phyloP scores from a whole-genome alignment of 169 alveolate species.

The Hepatocystis sp. region DNA sequence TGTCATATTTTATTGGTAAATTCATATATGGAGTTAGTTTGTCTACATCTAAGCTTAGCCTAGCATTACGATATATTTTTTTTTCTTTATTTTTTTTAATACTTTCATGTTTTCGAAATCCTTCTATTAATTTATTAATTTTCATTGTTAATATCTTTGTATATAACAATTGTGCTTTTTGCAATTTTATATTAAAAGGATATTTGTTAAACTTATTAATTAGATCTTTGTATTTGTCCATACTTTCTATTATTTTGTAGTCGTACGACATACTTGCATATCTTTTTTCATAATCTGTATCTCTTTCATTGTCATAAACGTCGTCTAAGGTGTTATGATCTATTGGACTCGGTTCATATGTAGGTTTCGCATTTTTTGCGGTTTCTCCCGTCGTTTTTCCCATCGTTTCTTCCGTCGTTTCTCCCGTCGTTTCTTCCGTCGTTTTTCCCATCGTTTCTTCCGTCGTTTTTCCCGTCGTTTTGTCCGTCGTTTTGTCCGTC shows the following conservation, averaged over 20 bases:
- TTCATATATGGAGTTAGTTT: conserved; percentile 83
- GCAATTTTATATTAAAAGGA: conserved; percentile 29
- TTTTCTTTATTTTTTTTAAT: conserved; percentile 38
- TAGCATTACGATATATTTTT: conserved; percentile 30
- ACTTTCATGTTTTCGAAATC: conserved; percentile 78
- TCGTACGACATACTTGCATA: conserved; percentile 49
- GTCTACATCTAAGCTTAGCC: conserved; percentile 75
- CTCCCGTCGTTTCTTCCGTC: neutral
- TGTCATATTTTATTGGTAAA: conserved; percentile 83
- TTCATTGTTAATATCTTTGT: conserved; percentile 60
- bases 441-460: neutral
- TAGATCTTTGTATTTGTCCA: conserved; percentile 38
- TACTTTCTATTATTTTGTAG: conserved; percentile 35
- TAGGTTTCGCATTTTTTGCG: neutral
- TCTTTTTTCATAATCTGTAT: conserved; percentile 29
- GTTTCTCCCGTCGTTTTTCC: neutral
- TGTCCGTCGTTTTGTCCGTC: too few species aligned
- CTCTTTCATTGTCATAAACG: conserved; percentile 25
- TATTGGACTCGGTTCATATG: neutral
- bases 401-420: neutral
- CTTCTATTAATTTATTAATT: conserved; percentile 33
- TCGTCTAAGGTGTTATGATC: too few species aligned
- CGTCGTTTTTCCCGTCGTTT: neutral
- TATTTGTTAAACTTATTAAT: conserved; percentile 31
- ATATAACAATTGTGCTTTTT: conserved; percentile 52